Evolutionary conservation across 129 eudicot species (phyloP).

Genomic region (Deinandra increscens): DNA sequence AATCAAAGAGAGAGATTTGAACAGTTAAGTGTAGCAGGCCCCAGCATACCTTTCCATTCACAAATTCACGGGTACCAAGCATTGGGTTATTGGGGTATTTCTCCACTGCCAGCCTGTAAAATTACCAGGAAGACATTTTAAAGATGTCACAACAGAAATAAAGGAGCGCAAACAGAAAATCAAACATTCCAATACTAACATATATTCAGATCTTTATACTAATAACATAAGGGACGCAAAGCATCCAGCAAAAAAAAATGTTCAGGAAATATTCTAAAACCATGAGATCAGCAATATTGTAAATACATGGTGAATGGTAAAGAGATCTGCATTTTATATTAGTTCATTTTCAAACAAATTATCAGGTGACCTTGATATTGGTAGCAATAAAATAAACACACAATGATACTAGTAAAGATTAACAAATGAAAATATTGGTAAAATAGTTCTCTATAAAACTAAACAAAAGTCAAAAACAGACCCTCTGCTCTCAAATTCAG

Average conservation of each 20-base stretch:
- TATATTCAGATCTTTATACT: background rate
- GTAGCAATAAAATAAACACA: background rate
- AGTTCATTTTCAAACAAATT: background rate
- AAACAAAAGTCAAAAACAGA: background rate
- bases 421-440: background rate
- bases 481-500: background rate
- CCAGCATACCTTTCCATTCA: slow-evolving; percentile 73
- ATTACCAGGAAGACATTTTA: slow-evolving; percentile 14
- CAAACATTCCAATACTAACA: too few species aligned
- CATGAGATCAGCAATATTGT: background rate
- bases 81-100: slow-evolving; percentile 70
- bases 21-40: background rate
- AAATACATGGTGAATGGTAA: background rate
- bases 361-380: too few species aligned
- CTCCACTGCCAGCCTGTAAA: slow-evolving; percentile 75
- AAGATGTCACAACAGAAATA: background rate
- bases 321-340: background rate
- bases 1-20: background rate
- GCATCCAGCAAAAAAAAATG: background rate
- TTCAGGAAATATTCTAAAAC: background rate
- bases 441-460: too few species aligned
- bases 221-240: background rate
- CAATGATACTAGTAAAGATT: background rate
- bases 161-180: background rate
- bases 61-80: slow-evolving; percentile 87